Base-by-base conservation (phyloP, 495 filamentous ascomycete genomes). In the Xylaria grammica region DNA sequence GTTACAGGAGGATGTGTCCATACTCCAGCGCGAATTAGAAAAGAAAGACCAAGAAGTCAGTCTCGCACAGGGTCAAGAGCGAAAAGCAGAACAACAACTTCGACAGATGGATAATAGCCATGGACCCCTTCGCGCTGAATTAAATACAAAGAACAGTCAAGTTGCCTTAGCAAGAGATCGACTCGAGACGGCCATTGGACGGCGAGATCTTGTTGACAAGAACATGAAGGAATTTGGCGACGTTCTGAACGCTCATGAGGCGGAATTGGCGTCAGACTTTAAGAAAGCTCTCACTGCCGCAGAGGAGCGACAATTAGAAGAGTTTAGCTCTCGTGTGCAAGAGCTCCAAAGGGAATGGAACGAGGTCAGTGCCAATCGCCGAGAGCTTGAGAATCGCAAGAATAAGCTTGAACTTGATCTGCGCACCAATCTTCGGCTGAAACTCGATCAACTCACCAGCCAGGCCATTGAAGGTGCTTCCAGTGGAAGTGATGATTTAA, bases 1-100 rank as follows among this genome's bases (percentile, higher is more conserved):
- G 24, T 87, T 91, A 63, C 79, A 80, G 40, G 82, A 75, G 32
- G 71, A 80, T 52, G 62, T 73, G 13, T 66, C 69, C 24, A 72
- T 72, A 30, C 75, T 84, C 32, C 73, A 69, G 42, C 82, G 79
- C 44, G 84, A 90, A 60, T 80, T 97, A 32, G 90, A 95, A 63
- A 78, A 79, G 51, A 85, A 94, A 51, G 92, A 95, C 53, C 95
- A 98, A 69, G 86, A 92, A 69, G 89, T 97, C 67, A 98, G 94
- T 2, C 82, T 80, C 49, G 90, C 93, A 0, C 84, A 92, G 40
- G 88, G 91, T 40, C 90, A 93, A 61, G 77, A 94, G 55, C 90
- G 93, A 67, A 96, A 93, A 74, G 77, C 92, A 7, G 91, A 96
- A 70, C 92, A 94, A 65, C 84, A 89, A 69, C 84, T 87, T 63